These are phyloP conservation scores for Butyriboletus pseudospeciosus DNA, from an alignment of 1,284 basidiomycete genomes.

Conservation along the genomic window DNA sequence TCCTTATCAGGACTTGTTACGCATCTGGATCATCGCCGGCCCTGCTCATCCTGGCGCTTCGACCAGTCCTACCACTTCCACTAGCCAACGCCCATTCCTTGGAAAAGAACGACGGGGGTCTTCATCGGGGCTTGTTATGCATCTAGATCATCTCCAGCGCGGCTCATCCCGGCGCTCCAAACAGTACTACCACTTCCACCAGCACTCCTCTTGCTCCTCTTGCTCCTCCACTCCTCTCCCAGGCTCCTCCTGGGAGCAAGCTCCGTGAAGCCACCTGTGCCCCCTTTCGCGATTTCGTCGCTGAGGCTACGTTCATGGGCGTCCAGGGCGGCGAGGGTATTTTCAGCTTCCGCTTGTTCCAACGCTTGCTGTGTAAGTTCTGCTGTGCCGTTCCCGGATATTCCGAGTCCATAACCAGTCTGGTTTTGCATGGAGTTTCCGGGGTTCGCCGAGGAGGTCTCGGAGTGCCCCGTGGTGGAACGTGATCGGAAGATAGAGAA, in stretches of 20 bases:
- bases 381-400: slow-evolving; percentile 34
- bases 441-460: slow-evolving; percentile 48
- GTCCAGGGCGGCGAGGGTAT: slow-evolving; percentile 66
- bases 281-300: slow-evolving; percentile 70
- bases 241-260: slow-evolving; percentile 46
- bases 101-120: slow-evolving; percentile 1
- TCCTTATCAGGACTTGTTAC: slow-evolving; percentile 10
- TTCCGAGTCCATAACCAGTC: slow-evolving; percentile 37
- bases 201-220: slow-evolving; percentile 53
- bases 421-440: slow-evolving; percentile 36
- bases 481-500: slow-evolving; percentile 67
- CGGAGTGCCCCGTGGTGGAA: slow-evolving; percentile 43
- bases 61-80: slow-evolving; percentile 71
- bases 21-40: slow-evolving; percentile 45
- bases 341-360: slow-evolving; percentile 71
- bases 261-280: slow-evolving; percentile 71
- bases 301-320: slow-evolving; percentile 68
- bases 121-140: slow-evolving; percentile 10
- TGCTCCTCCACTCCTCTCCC: slow-evolving; percentile 51
- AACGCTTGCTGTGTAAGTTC: slow-evolving; percentile 69
- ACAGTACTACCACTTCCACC: slow-evolving; percentile 72
- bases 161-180: slow-evolving; percentile 78
- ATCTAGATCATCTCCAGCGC: slow-evolving; percentile 45
- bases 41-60: slow-evolving; percentile 75
- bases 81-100: slow-evolving; percentile 29